Percentiles rank a stretch among this genome's conserved stretches.
Conservation (phyloP, 768 basidiomycete genomes). For the Dacryopinax spathularia region DNA sequence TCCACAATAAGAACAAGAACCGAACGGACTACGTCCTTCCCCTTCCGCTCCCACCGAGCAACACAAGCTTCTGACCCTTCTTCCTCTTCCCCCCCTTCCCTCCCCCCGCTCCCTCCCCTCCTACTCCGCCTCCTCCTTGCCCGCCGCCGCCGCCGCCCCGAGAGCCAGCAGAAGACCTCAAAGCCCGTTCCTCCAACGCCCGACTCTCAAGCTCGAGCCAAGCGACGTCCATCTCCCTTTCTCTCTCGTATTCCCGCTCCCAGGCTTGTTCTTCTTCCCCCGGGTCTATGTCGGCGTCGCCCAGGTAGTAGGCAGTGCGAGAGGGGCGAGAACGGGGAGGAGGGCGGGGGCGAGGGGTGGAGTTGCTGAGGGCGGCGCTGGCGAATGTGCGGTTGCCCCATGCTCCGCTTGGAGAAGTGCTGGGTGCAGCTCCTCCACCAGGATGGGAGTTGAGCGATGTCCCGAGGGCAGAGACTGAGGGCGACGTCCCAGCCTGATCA, state of each 20-base stretch:
- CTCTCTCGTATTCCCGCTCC: slow-evolving; percentile 64
- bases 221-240: slow-evolving; percentile 63
- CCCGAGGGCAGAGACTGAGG: slow-evolving; percentile 4
- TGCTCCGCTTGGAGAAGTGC: slow-evolving; percentile 30
- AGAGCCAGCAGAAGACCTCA: not conserved
- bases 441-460: slow-evolving; percentile 5
- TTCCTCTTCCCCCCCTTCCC: not conserved
- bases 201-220: slow-evolving; percentile 61
- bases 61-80: not conserved
- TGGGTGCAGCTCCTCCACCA: not conserved
- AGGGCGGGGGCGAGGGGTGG: slow-evolving; percentile 13
- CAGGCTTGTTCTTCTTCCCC: not conserved
- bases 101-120: not conserved
- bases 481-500: not conserved
- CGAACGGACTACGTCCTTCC: not conserved
- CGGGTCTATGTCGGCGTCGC: not conserved
- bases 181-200: not conserved
- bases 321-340: not conserved
- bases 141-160: not conserved
- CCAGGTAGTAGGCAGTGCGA: not conserved
- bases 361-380: slow-evolving; percentile 46
- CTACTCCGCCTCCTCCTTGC: not conserved
- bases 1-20: not conserved
- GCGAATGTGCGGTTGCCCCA: slow-evolving; percentile 79
- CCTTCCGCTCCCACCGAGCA: not conserved